These are phyloP conservation scores for Fraxinus sp. DNA, from an alignment of 305 asterid genomes.

Conservation along the genomic window DNA sequence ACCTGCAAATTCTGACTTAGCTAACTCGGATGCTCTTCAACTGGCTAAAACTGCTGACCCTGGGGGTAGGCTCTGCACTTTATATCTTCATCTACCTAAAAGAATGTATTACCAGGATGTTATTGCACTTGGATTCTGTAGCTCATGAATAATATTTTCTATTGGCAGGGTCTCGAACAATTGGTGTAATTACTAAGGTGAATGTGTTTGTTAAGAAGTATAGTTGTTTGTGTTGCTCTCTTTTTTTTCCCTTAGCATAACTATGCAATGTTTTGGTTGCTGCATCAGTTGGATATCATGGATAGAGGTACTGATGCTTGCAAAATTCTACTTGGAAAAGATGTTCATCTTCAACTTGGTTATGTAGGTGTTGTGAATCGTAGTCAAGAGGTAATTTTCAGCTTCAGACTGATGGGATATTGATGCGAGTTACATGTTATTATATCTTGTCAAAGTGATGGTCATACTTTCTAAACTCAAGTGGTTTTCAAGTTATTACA, in stretches of 20 bases:
- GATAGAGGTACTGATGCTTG: conserved; percentile 44
- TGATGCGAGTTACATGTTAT: not conserved
- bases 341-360: conserved; percentile 40
- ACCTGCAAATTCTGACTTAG: conserved; percentile 43
- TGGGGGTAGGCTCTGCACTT: conserved; percentile 22
- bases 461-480: not conserved
- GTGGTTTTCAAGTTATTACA: not conserved
- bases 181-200: conserved; percentile 47
- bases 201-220: not conserved
- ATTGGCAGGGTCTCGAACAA: conserved; percentile 28
- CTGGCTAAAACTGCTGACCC: conserved; percentile 41
- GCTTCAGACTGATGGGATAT: not conserved
- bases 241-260: not conserved
- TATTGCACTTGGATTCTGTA: not conserved
- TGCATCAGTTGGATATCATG: conserved; percentile 39
- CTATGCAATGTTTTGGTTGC: not conserved
- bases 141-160: not conserved
- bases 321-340: conserved; percentile 39
- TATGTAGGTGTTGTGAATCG: conserved; percentile 44
- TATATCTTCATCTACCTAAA: not conserved
- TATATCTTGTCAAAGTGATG: not conserved
- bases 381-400: conserved; percentile 35
- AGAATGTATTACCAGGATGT: not conserved
- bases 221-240: not conserved
- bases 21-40: conserved; percentile 41